Evolutionary conservation across 148 eudicot species (phyloP).

Genomic region (Agrostemma githago): DNA sequence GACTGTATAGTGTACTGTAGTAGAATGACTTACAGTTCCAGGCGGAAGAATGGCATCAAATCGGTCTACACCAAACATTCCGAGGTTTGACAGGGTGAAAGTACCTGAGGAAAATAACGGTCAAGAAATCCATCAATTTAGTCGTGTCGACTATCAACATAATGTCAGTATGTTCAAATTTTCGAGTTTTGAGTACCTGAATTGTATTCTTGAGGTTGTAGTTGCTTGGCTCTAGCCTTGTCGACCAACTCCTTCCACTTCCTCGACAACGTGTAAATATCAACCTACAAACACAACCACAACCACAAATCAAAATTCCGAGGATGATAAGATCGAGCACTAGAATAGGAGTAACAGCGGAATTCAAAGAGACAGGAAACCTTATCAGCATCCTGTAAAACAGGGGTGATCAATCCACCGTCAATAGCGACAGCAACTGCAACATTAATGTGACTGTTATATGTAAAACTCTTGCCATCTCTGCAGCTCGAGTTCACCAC

Average conservation of each 20-base stretch:
- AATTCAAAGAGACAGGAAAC: slow-evolving; percentile 23
- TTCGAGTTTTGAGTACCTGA: slow-evolving; percentile 14
- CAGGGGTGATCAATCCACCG: slow-evolving; percentile 83
- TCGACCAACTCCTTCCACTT: slow-evolving; percentile 98
- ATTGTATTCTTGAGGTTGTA: slow-evolving; percentile 74
- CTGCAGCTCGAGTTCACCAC: slow-evolving; percentile 94
- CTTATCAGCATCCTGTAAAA: slow-evolving; percentile 82
- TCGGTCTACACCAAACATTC: slow-evolving; percentile 93
- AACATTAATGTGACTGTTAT: slow-evolving; percentile 79
- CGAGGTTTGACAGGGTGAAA: slow-evolving; percentile 91
- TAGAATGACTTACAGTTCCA: slow-evolving; percentile 68
- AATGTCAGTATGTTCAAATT: not conserved
- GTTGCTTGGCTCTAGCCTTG: slow-evolving; percentile 86
- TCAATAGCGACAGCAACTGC: slow-evolving; percentile 94
- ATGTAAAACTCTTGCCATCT: slow-evolving; percentile 96
- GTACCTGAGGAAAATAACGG: slow-evolving; percentile 50
- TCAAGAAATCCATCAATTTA: not conserved
- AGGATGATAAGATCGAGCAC: not conserved
- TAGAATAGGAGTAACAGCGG: not conserved
- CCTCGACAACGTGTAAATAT: slow-evolving; percentile 68
- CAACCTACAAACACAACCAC: slow-evolving; percentile 42
- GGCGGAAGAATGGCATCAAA: slow-evolving; percentile 99
- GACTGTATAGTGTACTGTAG: not conserved
- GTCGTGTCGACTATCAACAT: not conserved
- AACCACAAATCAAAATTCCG: not conserved